Evolutionary conservation across 768 basidiomycete genomes (phyloP), one percentile per base, ranked within the genome.

Genomic region (Phylloporus sp.): DNA sequence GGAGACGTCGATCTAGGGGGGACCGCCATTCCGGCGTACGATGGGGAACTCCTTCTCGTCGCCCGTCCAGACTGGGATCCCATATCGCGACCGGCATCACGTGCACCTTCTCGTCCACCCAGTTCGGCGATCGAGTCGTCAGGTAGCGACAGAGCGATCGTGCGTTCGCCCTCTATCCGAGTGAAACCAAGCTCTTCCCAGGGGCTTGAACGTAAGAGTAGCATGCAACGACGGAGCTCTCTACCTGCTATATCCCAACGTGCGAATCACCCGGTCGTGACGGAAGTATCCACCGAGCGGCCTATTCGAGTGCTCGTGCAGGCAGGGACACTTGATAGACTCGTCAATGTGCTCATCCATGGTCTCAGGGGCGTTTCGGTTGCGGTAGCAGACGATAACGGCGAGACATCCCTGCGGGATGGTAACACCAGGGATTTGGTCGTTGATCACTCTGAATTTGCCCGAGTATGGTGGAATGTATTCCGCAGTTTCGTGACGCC

Each of bases 401-500:
- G 91, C 0, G 88, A 92, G 66, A 89, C 87, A 73, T 82, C 88
- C 0, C 67, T 92, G 38, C 73, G 82, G 20, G 86, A 88, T 56
- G 82, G 84, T 2, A 86, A 81, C 71, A 86, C 86, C 0, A 74
- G 88, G 29, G 83, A 88, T 43, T 71, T 91, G 38, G 73, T 82
- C 23, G 78, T 92, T 13, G 90, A 92, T 70, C 78, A 82, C 40
- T 71, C 62, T 2, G 90, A 91, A 61, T 92, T 88, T 69, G 76
- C 82, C 2, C 75, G 74, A 39, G 79, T 89, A 3, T 93, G 90
- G 88, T 93, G 90, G 88, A 84, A 79, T 54, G 80, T 81, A 18
- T 93, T 88, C 63, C 76, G 91, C 36, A 89, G 86, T 59, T 90
- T 92, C 57, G 80, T 92, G 9, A 84, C 86, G 0, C 90, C 91